These are phyloP conservation scores for Ophiobolus disseminans DNA, from an alignment of 2,329 filamentous ascomycete species.

Conservation along the genomic window DNA sequence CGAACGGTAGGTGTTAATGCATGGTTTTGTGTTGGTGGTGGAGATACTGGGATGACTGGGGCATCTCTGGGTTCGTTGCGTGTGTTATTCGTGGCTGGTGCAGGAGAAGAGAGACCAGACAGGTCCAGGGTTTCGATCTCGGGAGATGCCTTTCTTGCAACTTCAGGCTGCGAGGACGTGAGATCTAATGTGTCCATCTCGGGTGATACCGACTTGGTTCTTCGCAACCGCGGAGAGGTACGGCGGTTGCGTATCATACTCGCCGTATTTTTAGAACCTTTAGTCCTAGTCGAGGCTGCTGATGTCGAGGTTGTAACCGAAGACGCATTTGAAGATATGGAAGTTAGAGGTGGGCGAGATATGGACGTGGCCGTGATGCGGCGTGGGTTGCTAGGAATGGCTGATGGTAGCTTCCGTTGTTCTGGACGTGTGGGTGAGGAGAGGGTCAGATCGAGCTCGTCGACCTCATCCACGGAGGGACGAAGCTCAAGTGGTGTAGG, in stretches of 20 bases:
- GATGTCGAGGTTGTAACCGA: constrained; percentile 14
- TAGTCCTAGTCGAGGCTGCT: constrained; percentile 10
- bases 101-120: constrained; percentile 25
- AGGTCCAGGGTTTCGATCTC: constrained; percentile 32
- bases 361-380: constrained; percentile 7
- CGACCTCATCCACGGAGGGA: constrained; percentile 19
- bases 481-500: constrained; percentile 25
- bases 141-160: constrained; percentile 10
- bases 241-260: constrained; percentile 16
- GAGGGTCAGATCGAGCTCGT: constrained; percentile 41
- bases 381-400: constrained; percentile 2
- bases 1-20: constrained; percentile 10
- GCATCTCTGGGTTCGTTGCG: not conserved
- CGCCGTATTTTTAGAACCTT: constrained; percentile 5
- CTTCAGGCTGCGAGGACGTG: constrained; percentile 13
- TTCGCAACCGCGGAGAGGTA: constrained; percentile 32
- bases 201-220: constrained; percentile 17
- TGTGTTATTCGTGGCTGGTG: not conserved
- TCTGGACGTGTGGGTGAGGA: constrained; percentile 25
- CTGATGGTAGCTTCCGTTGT: not conserved
- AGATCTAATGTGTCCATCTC: constrained; percentile 37
- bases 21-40: constrained; percentile 7
- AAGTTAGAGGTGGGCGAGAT: constrained; percentile 31
- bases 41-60: not conserved
- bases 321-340: constrained; percentile 38